These are phyloP conservation scores for Cyclostephanos tholiformis DNA, from an alignment of 108 stramenopile species.

Conservation along the genomic window DNA sequence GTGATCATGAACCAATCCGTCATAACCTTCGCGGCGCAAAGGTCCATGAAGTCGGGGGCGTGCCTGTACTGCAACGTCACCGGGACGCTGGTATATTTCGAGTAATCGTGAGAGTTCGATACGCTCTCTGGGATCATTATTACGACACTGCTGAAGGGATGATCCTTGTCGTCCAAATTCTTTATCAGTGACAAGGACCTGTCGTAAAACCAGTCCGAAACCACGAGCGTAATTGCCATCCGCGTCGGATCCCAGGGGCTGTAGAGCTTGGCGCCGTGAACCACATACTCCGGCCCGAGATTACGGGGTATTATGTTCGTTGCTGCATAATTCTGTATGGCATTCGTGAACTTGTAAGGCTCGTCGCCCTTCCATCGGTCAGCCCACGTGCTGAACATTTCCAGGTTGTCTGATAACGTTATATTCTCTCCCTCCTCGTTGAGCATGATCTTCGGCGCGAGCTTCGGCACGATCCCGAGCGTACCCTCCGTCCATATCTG, in stretches of 20 bases:
- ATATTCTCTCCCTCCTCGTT: slow-evolving; percentile 71
- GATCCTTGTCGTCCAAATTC: slow-evolving; percentile 60
- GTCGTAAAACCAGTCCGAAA: slow-evolving; percentile 68
- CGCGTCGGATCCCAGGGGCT: slow-evolving; percentile 61
- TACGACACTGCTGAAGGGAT: slow-evolving; percentile 65
- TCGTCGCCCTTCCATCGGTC: slow-evolving; percentile 50
- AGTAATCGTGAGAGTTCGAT: slow-evolving; percentile 38
- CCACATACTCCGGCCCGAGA: slow-evolving; percentile 63
- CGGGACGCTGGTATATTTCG: slow-evolving; percentile 46
- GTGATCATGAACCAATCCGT: slow-evolving; percentile 78
- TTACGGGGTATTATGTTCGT: slow-evolving; percentile 74
- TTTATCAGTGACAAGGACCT: slow-evolving; percentile 50
- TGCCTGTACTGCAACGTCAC: slow-evolving; percentile 52
- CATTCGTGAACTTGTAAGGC: slow-evolving; percentile 61
- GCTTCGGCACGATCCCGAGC: slow-evolving; percentile 50
- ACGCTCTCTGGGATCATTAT: slow-evolving; percentile 53
- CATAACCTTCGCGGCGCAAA: slow-evolving; percentile 61
- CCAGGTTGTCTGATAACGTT: slow-evolving; percentile 54
- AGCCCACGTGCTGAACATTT: slow-evolving; percentile 60
- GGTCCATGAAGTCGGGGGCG: slow-evolving; percentile 62
- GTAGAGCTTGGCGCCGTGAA: slow-evolving; percentile 73
- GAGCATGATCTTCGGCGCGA: slow-evolving; percentile 66
- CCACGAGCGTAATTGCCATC: slow-evolving; percentile 57
- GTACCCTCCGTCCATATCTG: slow-evolving; percentile 75
- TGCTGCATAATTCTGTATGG: slow-evolving; percentile 73